Percentiles rank a stretch among this genome's conserved stretches.
These are phyloP conservation scores for Mucuna pruriens DNA, from an alignment of 306 rosid genomes.

Conservation along the genomic window DNA sequence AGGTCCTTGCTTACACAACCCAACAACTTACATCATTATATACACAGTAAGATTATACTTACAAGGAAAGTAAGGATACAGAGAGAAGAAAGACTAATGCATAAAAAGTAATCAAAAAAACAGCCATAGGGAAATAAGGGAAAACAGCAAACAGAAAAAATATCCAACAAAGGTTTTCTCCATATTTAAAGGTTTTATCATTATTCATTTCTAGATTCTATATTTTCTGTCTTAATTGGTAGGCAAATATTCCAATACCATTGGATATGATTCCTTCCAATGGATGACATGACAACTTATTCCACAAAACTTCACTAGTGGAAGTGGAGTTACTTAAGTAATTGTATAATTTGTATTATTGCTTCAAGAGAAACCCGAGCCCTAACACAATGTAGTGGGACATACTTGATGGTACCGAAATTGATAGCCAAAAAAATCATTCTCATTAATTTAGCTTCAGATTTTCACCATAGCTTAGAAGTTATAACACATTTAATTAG, in stretches of 20 bases:
- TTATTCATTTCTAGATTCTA: constrained; percentile 32
- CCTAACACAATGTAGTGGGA: not conserved
- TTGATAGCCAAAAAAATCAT: not conserved
- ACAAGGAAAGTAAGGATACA: too few relatives aligned
- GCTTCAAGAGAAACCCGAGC: constrained; percentile 24
- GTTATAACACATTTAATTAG: not conserved
- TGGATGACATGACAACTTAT: constrained; percentile 40
- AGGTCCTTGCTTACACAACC: too few relatives aligned
- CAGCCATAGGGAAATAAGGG: too few relatives aligned
- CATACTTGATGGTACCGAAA: not conserved
- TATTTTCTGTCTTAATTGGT: constrained; percentile 26
- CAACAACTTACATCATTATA: too few relatives aligned
- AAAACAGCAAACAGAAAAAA: too few relatives aligned
- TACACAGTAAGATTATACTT: too few relatives aligned
- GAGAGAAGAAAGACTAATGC: too few relatives aligned
- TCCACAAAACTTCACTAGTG: constrained; percentile 41
- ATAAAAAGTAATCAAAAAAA: too few relatives aligned
- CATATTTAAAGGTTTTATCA: constrained; percentile 25
- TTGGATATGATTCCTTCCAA: constrained; percentile 48
- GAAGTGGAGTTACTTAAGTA: constrained; percentile 35
- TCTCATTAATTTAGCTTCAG: constrained; percentile 27
- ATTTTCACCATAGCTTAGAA: constrained; percentile 13
- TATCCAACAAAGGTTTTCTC: too few relatives aligned
- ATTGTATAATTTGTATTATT: not conserved
- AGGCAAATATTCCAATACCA: constrained; percentile 11